A percentile compares a stretch with the other conserved stretches of the same genome.
Conservation (phyloP, 257 asterid species). For the Oldenlandia corymbosa region DNA sequence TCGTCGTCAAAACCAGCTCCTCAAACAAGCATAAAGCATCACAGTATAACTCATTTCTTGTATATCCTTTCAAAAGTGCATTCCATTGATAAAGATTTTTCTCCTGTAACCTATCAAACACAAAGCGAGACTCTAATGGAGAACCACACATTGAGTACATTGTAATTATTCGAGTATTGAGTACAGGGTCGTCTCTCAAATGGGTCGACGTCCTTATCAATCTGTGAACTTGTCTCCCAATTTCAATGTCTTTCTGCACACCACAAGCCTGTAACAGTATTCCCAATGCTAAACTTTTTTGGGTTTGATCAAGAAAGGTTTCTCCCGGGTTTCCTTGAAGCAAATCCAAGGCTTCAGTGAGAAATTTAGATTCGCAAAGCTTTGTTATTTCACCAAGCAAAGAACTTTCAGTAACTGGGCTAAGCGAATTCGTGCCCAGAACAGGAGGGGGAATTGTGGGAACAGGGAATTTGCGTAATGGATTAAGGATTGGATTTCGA, state of each 20-base stretch:
- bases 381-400: conserved; percentile 20
- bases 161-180: conserved; percentile 23
- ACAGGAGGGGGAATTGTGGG: neutral
- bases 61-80: conserved; percentile 27
- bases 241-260: conserved; percentile 11
- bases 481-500: conserved; percentile 9
- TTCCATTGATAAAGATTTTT: conserved; percentile 33
- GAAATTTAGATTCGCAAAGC: conserved; percentile 19
- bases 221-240: conserved; percentile 22
- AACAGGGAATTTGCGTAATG: neutral
- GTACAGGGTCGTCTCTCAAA: conserved; percentile 14
- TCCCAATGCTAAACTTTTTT: conserved; percentile 18
- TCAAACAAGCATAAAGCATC: conserved; percentile 16
- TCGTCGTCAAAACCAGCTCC: conserved; percentile 13
- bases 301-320: conserved; percentile 11
- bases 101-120: conserved; percentile 14
- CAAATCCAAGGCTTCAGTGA: conserved; percentile 10
- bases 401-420: neutral
- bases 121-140: conserved; percentile 13
- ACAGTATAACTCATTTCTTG: conserved; percentile 21
- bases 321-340: conserved; percentile 10
- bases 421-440: neutral
- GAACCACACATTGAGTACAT: conserved; percentile 26
- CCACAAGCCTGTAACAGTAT: conserved; percentile 26
- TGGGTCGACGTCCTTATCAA: conserved; percentile 10